Base-by-base conservation (phyloP, 2,329 filamentous ascomycete species). In the Monosporascus sp. region DNA sequence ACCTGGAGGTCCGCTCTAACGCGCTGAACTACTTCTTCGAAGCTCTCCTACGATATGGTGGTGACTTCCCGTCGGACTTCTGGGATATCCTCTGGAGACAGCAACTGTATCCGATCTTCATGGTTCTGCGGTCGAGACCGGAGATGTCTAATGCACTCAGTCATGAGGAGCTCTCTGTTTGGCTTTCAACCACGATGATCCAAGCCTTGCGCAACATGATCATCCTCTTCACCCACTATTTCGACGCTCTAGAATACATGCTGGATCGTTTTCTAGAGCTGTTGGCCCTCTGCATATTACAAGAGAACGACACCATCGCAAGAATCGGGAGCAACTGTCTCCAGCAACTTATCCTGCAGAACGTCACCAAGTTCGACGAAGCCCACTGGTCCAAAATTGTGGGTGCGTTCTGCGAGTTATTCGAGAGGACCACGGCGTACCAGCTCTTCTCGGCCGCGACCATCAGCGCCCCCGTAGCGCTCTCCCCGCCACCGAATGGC, bases 71-170 rank as follows among this genome's bases (percentile, higher is more conserved):
- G 3, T 78, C 86, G 1, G 90, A 96, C 51, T 99, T 99, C 69
- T 99, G 94, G 94, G 94, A 99, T 69, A 96, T 94, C 18, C 80
- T 99, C 0, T 99, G 94, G 92, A 85, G 93, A 49, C 94, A 99
- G 69, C 83, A 99, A 54, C 81, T 99, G 1, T 97, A 96, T 62
- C 95, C 94, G 1, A 99, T 99, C 61, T 99, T 99, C 74, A 92
- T 97, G 81, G 95, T 99, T 2, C 74, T 99, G 44, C 91, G 96
- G 61, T 97, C 94, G 18, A 90, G 94, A 59, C 95, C 93, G 0
- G 94, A 99, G 69, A 95, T 97, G 88, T 87, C 87, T 25, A 97
- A 97, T 66, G 92, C 93, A 15, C 82, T 93, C 37, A 97, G 93
- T 65, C 92, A 97, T 64, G 95, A 99, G 71, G 94, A 99, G 67